Base-by-base conservation (phyloP, 2,329 filamentous ascomycete genomes). In the Ceratocystis ficicola region DNA sequence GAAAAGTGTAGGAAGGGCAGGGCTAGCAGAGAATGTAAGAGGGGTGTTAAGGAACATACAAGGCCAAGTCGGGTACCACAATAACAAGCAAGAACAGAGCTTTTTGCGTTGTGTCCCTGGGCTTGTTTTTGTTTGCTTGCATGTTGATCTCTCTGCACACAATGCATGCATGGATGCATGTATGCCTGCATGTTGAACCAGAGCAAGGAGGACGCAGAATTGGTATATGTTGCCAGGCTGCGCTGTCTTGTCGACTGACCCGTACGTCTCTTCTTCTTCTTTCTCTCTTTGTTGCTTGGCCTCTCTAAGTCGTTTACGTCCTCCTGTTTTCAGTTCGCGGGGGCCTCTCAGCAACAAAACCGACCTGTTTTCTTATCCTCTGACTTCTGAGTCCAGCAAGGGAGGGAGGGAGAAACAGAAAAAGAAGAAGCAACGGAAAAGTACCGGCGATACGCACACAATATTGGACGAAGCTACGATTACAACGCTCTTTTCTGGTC, bases 201-300 rank as follows among this genome's bases (percentile, higher is more conserved):
- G 30, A 28, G 36, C 30, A 59, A 59, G 55, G 28, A 52, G 48
- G 48, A n/a, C 12, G n/a, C 17, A 59, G 28, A n/a, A 17, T 59
- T 59, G 55, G 55, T 59, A 59, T 59, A 59, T 59, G 55, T 59
- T 59, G 55, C 25, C 55, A 20, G 55, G 55, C 55, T 59, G 55
- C 55, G 55, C 55, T 59, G 55, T 36, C 36, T 57, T 59, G 55
- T 36, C 22, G 48, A 8, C 17, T 3, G n/a, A n/a, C 25, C 28
- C n/a, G 55, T 52, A 20, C 48, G 0, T 25, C 50, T 55, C 20
- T 55, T 55, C 50, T 28, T 5, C 32, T 52, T 52, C 48, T 52
- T 52, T 8, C 10, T 52, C 48, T 52, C 25, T 28, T 28, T 10
- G 10, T 15, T 52, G 48, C 12, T 7, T 48, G 20, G 7, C 25